Base-by-base conservation (phyloP, 139 green algal genomes). In the Picochlorum costavermella region DNA sequence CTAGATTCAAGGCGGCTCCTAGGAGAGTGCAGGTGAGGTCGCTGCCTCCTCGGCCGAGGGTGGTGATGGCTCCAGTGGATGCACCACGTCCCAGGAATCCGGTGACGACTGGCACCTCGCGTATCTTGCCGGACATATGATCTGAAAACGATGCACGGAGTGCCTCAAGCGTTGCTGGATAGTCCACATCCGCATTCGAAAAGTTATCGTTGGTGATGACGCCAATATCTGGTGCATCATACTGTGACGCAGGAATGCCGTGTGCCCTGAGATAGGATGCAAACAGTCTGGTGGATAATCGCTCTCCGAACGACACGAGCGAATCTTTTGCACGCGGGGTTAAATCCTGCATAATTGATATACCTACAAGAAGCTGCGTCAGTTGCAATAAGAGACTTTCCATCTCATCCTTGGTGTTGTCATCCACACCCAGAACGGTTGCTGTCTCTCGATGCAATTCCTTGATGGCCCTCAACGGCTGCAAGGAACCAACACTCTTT, bases 301-400 rank as follows among this genome's bases (percentile, higher is more conserved):
- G 86, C 84, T 99, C 94, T 26, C 94, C 94, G 70, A 97, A 99
- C 2, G 88, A 96, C 29, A 98, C 93, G 20, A 99, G 69, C 60
- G 75, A 86, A 81, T 98, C 94, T 53, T 82, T 81, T 17, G 92
- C 90, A 31, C 94, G 80, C 1, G 73, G 68, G 1, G 90, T 98
- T 17, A 96, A 72, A 62, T 99, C 91, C 78, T 96, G 83, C 81
- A 94, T 88, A 74, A 95, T 94, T 65, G 70, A 82, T 51, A 96
- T 87, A 60, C 90, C 90, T 9, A 94, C 81, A 23, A 96, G 80
- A 64, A 96, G 83, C 81, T 95, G 85, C 69, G 85, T 51, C 61
- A 96, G 82, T 65, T 95, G 81, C 36, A 67, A 79, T 44, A 96
- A 72, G 69, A 96, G 78, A 58, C 43, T 31, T 48, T 89, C 81